These are phyloP conservation scores for Boletus coccyginus DNA, from an alignment of 768 basidiomycete genomes.

Conservation along the genomic window DNA sequence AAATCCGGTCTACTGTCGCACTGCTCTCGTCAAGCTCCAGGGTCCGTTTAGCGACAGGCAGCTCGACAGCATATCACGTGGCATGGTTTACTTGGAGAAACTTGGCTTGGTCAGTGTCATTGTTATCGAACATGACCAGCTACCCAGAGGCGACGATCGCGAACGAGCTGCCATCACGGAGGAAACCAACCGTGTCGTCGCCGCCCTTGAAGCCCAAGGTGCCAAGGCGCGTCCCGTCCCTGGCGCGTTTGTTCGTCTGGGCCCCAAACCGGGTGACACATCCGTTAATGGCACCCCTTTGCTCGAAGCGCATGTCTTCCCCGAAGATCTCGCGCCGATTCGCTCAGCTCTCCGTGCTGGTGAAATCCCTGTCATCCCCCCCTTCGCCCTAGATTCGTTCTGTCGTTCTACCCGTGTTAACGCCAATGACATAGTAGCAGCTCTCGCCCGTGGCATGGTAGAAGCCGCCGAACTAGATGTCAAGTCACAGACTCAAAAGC, in stretches of 20 bases:
- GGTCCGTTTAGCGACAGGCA: slow-evolving; percentile 93
- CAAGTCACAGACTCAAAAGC: slow-evolving; percentile 31
- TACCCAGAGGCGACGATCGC: slow-evolving; percentile 62
- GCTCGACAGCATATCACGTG: slow-evolving; percentile 89
- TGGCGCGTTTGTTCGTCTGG: slow-evolving; percentile 80
- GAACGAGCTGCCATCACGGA: slow-evolving; percentile 67
- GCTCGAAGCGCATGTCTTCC: slow-evolving; percentile 78
- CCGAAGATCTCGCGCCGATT: slow-evolving; percentile 78
- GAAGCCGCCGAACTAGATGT: slow-evolving; percentile 51
- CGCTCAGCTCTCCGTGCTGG: slow-evolving; percentile 88
- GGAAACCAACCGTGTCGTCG: slow-evolving; percentile 84
- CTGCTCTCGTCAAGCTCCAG: slow-evolving; percentile 95
- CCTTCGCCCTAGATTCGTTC: slow-evolving; percentile 89
- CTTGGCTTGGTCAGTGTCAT: slow-evolving; percentile 95
- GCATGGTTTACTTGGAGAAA: slow-evolving; percentile 93
- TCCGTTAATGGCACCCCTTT: slow-evolving; percentile 34
- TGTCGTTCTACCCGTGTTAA: slow-evolving; percentile 84
- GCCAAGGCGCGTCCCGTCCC: slow-evolving; percentile 86
- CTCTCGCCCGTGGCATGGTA: slow-evolving; percentile 82
- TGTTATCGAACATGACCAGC: slow-evolving; percentile 85
- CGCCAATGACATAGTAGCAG: slow-evolving; percentile 85
- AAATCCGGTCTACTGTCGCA: slow-evolving; percentile 80
- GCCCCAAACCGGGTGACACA: slow-evolving; percentile 58
- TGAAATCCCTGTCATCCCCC: slow-evolving; percentile 94
- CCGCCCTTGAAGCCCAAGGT: slow-evolving; percentile 79